Evolutionary conservation across 805 yeast genomes (phyloP).

Genomic region (Deakozyma indianensis): DNA sequence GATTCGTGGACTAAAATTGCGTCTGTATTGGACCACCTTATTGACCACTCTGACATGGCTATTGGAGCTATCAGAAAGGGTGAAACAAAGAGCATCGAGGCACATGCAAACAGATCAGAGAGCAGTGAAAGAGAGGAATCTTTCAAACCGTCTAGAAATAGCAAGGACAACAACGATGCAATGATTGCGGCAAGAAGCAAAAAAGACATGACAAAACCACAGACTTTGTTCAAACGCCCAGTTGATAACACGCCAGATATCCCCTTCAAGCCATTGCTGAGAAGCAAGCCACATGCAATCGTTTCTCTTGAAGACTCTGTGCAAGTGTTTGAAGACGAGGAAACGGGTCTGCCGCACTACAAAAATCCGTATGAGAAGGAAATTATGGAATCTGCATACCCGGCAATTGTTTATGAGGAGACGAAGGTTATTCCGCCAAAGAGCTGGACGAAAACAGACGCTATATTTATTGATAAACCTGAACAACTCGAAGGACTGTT

Average conservation of each 20-base stretch:
- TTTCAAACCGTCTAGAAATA: neutral
- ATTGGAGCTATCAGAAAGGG: constrained; percentile 15
- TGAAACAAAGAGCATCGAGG: neutral
- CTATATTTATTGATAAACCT: constrained; percentile 53
- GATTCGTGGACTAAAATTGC: constrained; percentile 47
- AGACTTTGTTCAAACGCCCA: constrained; percentile 31
- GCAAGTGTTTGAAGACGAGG: constrained; percentile 23
- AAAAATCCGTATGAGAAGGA: constrained; percentile 73
- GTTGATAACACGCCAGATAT: constrained; percentile 53
- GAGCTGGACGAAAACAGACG: constrained; percentile 35
- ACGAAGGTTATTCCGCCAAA: constrained; percentile 36
- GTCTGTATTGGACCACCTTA: constrained; percentile 46
- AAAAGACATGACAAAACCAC: constrained; percentile 11
- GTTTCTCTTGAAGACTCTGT: constrained; percentile 40
- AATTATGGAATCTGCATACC: constrained; percentile 57
- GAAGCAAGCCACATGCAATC: constrained; percentile 57
- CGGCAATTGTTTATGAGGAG: constrained; percentile 35
- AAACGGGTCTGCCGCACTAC: constrained; percentile 37
- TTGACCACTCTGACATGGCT: constrained; percentile 62
- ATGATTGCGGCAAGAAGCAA: neutral
- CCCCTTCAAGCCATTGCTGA: constrained; percentile 69
- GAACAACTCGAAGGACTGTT: constrained; percentile 42
- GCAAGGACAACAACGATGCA: neutral
- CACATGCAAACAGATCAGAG: neutral
- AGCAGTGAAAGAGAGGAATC: neutral